Evolutionary conservation across 2,329 filamentous ascomycete genomes (phyloP), one percentile per base, ranked within the genome.

Genomic region (Xylaria digitata): DNA sequence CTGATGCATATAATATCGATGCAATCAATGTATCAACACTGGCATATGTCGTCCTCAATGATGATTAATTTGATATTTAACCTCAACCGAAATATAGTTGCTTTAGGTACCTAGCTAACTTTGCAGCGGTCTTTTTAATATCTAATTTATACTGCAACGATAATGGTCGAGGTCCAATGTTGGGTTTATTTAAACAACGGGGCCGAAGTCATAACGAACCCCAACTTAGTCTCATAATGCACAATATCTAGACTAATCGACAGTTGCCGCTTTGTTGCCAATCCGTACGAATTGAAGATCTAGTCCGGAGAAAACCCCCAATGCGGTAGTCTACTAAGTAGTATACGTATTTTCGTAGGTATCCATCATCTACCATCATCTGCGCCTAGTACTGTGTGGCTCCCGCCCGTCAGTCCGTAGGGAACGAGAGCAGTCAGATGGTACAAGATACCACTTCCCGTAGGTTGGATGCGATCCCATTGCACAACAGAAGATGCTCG

Each of bases 1-100:
- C 30, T 19, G 11, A 50, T 50, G 61, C 61, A 57, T 45, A 52
- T 43, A 43, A 53, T 34, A 26, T 21, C 19, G 37, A 61, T 34
- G 37, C 23, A 60, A 32, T 53, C 23, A 53, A 32, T 53, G 37
- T 30, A 26, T 11, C 46, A 45, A 37, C 21, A n/a, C 15, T 21
- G n/a, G 32, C 34, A 23, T 11, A 34, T 4, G 4, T 9, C n/a
- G 26, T 26, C 11, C 7, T 26, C 32, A 30, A 30, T 23, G 50
- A 17, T 23, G 50, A 45, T 50, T 37, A 52, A 45, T 60, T 21
- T 45, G 21, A 30, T 26, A 7, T 17, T 8, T 1, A 42, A 13
- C n/a, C 7, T 32, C n/a, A 52, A 19, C 21, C 48, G 17, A 52
- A 6, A 26, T 17, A 26, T 13, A 52, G n/a, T 52, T 30, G 15